Base-by-base conservation (phyloP, 106 monocot species). In the Amphibolis antarctica region DNA sequence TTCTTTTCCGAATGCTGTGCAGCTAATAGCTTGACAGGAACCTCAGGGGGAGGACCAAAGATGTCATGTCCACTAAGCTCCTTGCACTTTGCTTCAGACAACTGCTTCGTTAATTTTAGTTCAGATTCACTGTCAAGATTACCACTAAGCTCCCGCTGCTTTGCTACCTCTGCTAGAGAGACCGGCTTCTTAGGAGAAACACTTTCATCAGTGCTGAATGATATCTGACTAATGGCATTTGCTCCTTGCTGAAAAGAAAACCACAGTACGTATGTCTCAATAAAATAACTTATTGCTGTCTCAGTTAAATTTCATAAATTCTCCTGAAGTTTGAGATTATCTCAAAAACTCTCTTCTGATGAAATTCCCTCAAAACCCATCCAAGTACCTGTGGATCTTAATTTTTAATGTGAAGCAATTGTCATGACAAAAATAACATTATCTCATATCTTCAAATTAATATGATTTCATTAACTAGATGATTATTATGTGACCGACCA, bases 21-120 rank as follows among this genome's bases (percentile, higher is more conserved):
- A 44, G 66, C 71, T 10, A 69, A 28, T 28, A 45, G 58, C 13
- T 9, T 63, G 0, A 44, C 23, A n/a, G 23, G 29, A 17, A 52
- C 25, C 52, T 65, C 64, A 55, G 66, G 72, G 29, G 86, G 76
- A 58, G 82, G 71, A 42, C 69, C 74, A 68, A 86, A 86, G 11
- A 86, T 82, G 50, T 71, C 82, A 57, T 86, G 82, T 2, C 86
- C 86, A 47, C 71, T 82, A 29, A 86, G 76, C 48, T 82, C 86
- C 65, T 72, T 86, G 42, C 59, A 68, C 46, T 86, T 86, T 17
- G 79, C 82, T 51, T 76, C 67, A 42, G 86, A 86, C 24, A 64
- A 20, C 51, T 75, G 82, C 55, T 76, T 82, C n/a, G n/a, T n/a
- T 59, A 72, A 46, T 17, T 60, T 79, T 28, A 45, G 23, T 25